These are phyloP conservation scores for Cryptosporidium parvum DNA, from an alignment of 169 alveolate genomes.

Conservation along the genomic window DNA sequence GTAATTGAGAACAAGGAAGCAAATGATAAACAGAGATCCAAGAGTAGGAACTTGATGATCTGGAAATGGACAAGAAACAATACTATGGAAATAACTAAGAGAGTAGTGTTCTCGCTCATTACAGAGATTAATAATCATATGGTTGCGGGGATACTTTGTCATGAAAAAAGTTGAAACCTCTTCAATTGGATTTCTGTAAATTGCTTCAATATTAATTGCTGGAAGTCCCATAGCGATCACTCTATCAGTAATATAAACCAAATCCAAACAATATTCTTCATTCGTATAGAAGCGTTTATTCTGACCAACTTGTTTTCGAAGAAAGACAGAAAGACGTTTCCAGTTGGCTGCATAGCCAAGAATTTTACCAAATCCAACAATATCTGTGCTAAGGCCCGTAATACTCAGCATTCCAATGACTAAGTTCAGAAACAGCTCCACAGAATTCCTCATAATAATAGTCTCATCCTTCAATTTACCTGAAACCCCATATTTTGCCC, in stretches of 20 bases:
- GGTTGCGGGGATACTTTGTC: constrained; percentile 84
- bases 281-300: constrained; percentile 50
- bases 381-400: constrained; percentile 8
- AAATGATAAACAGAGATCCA: constrained; percentile 83
- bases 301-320: constrained; percentile 69
- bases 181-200: constrained; percentile 88
- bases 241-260: constrained; percentile 88
- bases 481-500: constrained; percentile 17
- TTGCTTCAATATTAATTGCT: constrained; percentile 85
- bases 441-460: constrained; percentile 26
- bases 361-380: constrained; percentile 60
- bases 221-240: constrained; percentile 94
- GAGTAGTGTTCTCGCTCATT: constrained; percentile 81
- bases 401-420: constrained; percentile 3
- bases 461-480: constrained; percentile 5
- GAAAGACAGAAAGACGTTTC: constrained; percentile 38
- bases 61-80: constrained; percentile 84
- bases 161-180: constrained; percentile 88
- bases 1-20: constrained; percentile 83
- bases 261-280: constrained; percentile 82
- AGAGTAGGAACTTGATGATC: constrained; percentile 88
- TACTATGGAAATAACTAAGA: constrained; percentile 64
- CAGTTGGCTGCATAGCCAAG: constrained; percentile 15
- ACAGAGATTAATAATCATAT: constrained; percentile 89
- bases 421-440: constrained; percentile 21